Evolutionary conservation across 78 protist species (phyloP), one percentile per base, ranked within the genome.

Genomic region (Dictyostelium firmibasis): DNA sequence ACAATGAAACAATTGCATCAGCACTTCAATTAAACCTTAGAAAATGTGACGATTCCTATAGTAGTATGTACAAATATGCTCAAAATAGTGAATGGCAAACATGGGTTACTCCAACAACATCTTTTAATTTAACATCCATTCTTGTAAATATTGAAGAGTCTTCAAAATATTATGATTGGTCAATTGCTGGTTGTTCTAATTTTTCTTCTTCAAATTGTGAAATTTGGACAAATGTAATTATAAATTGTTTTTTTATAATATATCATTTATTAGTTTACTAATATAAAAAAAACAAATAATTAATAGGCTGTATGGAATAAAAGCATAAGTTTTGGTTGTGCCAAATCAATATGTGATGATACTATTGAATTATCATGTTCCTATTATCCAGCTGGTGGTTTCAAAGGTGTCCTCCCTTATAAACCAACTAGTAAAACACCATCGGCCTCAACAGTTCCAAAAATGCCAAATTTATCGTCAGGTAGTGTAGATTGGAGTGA

Each of bases 401-500:
- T 35, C 36, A 43, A 23, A 83, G 75, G 75, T 10, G 47, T 62
- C 23, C 41, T 53, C 0, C 74, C 74, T 20, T 60, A 18, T 2
- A 16, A 13, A 18, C 31, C 87, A 60, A 33, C 23, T 0, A 60
- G 27, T 20, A 13, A 1, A 84, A 69, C 29, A 8, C 57, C 64
- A 11, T 13, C 74, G 4, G 35, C 31, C 6, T 18, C 92, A 16
- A 62, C 83, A 6, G 31, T 70, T 35, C 87, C 87, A n/a, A 27
- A 27, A 20, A 33, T 33, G 31, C 81, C 81, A 36, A 36, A 27
- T 20, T 36, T 36, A 14, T 44, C 70, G 4, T 23, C 81, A 14
- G 72, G 35, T 3, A 29, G 81, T 5, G 27, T 91, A 60, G 95
- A 93, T 86, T 96, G 97, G 97, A 77, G 92, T 31, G 13, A 35